Percentiles rank a stretch among this genome's conserved stretches.
These are phyloP conservation scores for Dacryopinax spathularia DNA, from an alignment of 768 basidiomycete genomes.

Conservation along the genomic window DNA sequence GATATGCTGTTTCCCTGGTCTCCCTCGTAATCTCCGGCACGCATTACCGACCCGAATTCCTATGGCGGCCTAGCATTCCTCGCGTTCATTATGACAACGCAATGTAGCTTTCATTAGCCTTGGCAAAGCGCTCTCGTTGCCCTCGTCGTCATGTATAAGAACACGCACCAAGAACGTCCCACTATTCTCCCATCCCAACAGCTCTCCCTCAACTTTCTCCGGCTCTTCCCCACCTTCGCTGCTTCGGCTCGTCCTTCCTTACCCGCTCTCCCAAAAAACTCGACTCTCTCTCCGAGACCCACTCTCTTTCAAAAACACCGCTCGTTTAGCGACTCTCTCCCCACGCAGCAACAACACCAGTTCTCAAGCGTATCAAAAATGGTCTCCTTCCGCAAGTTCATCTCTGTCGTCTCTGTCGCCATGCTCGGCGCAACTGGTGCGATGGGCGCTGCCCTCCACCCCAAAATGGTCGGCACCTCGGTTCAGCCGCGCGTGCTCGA, in stretches of 20 bases:
- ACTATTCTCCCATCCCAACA: neutral
- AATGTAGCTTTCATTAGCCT: neutral
- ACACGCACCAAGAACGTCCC: neutral
- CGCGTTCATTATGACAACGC: neutral
- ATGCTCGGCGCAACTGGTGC: neutral
- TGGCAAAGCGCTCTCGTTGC: neutral
- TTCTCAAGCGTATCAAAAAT: neutral
- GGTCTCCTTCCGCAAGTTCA: neutral
- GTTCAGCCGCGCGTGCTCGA: neutral
- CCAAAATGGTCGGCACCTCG: neutral
- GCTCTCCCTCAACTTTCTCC: neutral
- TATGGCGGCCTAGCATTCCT: neutral
- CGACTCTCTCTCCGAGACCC: constrained; percentile 3
- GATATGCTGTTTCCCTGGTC: constrained; percentile 3
- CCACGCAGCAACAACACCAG: neutral
- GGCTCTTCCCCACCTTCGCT: neutral
- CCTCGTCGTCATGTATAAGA: neutral
- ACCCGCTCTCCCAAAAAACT: neutral
- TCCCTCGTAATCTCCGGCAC: neutral
- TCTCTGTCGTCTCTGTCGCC: neutral
- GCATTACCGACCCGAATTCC: neutral
- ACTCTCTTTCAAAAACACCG: neutral
- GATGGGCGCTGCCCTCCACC: neutral
- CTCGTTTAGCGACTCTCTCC: neutral
- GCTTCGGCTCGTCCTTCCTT: neutral